These are phyloP conservation scores for Sordaria brevicollis DNA, from an alignment of 495 filamentous ascomycete genomes.

Conservation along the genomic window DNA sequence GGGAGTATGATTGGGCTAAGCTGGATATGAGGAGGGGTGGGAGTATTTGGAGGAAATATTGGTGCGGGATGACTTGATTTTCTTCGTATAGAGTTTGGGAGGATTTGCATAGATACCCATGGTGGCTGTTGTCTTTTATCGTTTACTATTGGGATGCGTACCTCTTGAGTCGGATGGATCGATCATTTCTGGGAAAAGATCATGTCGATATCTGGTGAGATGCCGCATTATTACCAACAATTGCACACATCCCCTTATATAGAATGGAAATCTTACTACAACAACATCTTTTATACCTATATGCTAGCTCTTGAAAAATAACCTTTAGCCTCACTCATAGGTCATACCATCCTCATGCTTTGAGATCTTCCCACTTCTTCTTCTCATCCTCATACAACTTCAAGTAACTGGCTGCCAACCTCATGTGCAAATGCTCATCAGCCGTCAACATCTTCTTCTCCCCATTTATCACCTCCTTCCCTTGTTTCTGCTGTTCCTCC, in stretches of 20 bases:
- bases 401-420: conserved; percentile 63
- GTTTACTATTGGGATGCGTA: too few relatives aligned
- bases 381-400: conserved; percentile 36
- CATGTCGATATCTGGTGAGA: neutral
- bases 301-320: too few relatives aligned
- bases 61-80: conserved; percentile 15
- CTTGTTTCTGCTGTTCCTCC: conserved; percentile 9
- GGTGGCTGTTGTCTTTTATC: too few relatives aligned
- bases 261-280: too few relatives aligned
- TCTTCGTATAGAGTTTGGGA: neutral
- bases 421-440: conserved; percentile 65
- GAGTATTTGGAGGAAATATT: conserved; percentile 13
- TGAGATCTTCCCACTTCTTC: conserved; percentile 4
- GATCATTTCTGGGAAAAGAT: neutral
- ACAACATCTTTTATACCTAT: too few relatives aligned
- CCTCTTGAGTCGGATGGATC: neutral
- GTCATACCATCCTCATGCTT: neutral
- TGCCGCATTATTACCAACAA: too few relatives aligned
- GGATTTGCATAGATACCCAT: neutral
- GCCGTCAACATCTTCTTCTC: conserved; percentile 64
- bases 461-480: conserved; percentile 28
- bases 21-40: conserved; percentile 1
- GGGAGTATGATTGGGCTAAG: neutral
- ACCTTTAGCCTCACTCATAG: neutral
- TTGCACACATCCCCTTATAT: too few relatives aligned